Conservation (phyloP, 495 filamentous ascomycete genomes). For the Talaromyces thailandensis region DNA sequence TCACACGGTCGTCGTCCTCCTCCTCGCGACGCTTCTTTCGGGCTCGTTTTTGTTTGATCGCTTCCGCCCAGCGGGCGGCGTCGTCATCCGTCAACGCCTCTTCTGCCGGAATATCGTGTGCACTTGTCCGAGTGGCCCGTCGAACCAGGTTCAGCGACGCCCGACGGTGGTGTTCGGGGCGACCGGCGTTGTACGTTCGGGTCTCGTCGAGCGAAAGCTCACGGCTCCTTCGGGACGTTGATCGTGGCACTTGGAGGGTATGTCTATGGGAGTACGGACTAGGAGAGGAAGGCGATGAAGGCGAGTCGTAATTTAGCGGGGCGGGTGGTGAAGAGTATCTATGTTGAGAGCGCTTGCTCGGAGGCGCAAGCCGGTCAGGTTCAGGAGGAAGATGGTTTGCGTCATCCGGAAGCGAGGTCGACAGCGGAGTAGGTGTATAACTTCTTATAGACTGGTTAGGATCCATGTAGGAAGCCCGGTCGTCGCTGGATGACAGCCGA, state of each 20-base stretch:
- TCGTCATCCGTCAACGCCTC: conserved; percentile 84
- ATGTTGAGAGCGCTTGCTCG: conserved; percentile 40
- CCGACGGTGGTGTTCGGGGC: conserved; percentile 57
- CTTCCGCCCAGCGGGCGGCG: conserved; percentile 84
- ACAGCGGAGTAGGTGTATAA: conserved; percentile 21
- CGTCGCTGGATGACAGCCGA: conserved; percentile 27
- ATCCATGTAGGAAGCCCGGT: conserved; percentile 19
- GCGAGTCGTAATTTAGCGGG: conserved; percentile 35
- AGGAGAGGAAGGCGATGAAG: conserved; percentile 33
- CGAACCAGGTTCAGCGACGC: conserved; percentile 75
- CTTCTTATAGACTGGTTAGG: conserved; percentile 21
- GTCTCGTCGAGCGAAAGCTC: conserved; percentile 54
- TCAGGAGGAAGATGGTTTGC: conserved; percentile 29
- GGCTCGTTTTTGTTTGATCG: conserved; percentile 80
- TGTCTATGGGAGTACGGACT: conserved; percentile 67
- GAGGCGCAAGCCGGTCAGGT: conserved; percentile 28
- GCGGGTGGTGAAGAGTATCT: conserved; percentile 70
- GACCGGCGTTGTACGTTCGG: conserved; percentile 57
- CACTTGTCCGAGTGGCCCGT: conserved; percentile 72
- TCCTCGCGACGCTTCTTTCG: conserved; percentile 78
- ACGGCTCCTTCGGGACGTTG: conserved; percentile 41
- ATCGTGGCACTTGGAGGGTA: conserved; percentile 75
- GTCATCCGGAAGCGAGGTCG: conserved; percentile 23
- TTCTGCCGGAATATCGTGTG: conserved; percentile 74
- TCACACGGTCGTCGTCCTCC: conserved; percentile 86